These are phyloP conservation scores for Hypoxylon sp. DNA, from an alignment of 2,329 filamentous ascomycete species.

Conservation along the genomic window DNA sequence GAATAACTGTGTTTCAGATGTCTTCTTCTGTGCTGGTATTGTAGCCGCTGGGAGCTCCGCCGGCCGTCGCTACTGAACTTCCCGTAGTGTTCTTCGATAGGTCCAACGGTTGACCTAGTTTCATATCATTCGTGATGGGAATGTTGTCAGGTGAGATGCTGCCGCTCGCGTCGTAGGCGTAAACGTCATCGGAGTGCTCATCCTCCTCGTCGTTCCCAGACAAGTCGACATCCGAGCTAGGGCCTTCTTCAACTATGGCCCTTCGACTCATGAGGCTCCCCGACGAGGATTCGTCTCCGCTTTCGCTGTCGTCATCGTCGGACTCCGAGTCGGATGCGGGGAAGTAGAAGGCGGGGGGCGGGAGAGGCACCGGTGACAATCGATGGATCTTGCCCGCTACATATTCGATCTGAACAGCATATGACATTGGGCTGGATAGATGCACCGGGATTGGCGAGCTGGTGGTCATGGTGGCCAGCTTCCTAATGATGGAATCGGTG, in stretches of 20 bases:
- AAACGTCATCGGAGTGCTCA: conserved; percentile 77
- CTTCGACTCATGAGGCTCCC: conserved; percentile 40
- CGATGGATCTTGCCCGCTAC: conserved; percentile 56
- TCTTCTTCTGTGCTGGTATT: conserved; percentile 81
- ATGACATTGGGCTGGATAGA: conserved; percentile 1
- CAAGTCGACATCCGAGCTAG: conserved; percentile 80
- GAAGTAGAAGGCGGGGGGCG: conserved; percentile 65
- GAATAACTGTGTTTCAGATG: conserved; percentile 55
- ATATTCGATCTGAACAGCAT: conserved; percentile 59
- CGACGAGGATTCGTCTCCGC: conserved; percentile 35
- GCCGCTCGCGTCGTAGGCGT: conserved; percentile 78
- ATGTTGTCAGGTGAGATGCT: conserved; percentile 78
- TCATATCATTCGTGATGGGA: conserved; percentile 79
- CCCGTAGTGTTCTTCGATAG: conserved; percentile 89
- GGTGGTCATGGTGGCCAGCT: conserved; percentile 58
- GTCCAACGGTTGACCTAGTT: conserved; percentile 78
- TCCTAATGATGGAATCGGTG: conserved; percentile 57
- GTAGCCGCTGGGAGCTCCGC: conserved; percentile 77
- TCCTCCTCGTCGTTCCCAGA: conserved; percentile 92
- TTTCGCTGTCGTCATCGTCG: conserved; percentile 36
- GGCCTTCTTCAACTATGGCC: conserved; percentile 66
- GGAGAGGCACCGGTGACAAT: conserved; percentile 61
- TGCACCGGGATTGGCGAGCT: conserved; percentile 50
- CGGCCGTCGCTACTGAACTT: conserved; percentile 81
- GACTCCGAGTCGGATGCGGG: conserved; percentile 57